Evolutionary conservation across 306 rosid species (phyloP), one percentile per base, ranked within the genome.

Genomic region (Pterocarpus macrocarpus): DNA sequence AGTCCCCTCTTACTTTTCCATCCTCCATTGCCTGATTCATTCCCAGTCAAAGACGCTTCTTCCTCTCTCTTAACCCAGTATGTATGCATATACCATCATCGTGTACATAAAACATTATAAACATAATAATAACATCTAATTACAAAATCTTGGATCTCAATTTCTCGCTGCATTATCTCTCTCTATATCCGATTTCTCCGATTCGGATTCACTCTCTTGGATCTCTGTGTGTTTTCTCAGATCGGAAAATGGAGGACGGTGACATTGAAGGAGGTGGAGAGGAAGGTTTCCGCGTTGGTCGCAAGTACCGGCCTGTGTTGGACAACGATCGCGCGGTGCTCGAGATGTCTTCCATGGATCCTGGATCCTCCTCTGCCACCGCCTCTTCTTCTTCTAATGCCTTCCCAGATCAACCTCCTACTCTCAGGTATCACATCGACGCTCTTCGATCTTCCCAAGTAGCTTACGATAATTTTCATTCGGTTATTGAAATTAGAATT

Each of bases 241-340:
- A 73, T 69, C 73, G 35, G 28, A 14, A 82, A 86, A 93, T 92
- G 93, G 97, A 84, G 85, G 92, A 90, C 79, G 95, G 53, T 30
- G 99, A 95, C 83, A 84, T 93, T 4, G 99, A 96, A 78, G 91
- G 88, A 64, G 91, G 87, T 8, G 49, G 69, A 16, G 98, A 91
- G 2, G 98, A 90, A 17, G 92, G 89, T 63, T 88, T 90, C 68
- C 90, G 55, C 28, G 78, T 81, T 10, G 98, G 94, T 33, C 89
- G 97, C 80, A 86, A 91, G 90, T 96, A 96, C 64, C 90, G 97
- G 16, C 97, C 99, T 0, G 99, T 96, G 0, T 88, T 93, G 87
- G 97, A 87, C 73, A 84, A 90, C 75, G 98, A 96, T 93, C 97
- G 98, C 17, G 98, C 97, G 14, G 99, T 96, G 53, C 97, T 96